Percentiles rank a stretch among this genome's conserved stretches.
Evolutionary conservation across 306 rosid species (phyloP).

Genomic region (Inga laurina): DNA sequence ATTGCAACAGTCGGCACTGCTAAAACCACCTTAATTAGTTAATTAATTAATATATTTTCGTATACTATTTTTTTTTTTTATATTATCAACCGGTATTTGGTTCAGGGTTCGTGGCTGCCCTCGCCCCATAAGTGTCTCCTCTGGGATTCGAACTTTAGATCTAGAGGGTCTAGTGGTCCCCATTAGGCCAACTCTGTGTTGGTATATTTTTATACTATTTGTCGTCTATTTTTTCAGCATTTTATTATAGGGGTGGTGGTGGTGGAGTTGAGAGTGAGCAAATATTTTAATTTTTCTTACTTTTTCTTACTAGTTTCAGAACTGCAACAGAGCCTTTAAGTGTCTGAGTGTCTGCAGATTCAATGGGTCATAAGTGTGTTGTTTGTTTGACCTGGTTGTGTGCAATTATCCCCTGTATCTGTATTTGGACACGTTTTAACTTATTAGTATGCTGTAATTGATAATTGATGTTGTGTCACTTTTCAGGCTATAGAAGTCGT

Average conservation of each 20-base stretch:
- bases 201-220: too few species aligned
- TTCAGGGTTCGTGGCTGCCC: too few species aligned
- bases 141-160: too few species aligned
- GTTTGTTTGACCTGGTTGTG: background rate
- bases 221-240: background rate
- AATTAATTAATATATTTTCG: background rate
- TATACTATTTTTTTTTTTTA: too few species aligned
- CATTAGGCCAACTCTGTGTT: too few species aligned
- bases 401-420: background rate
- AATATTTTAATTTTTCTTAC: background rate
- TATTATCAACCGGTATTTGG: too few species aligned
- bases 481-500: conserved; percentile 94
- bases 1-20: background rate
- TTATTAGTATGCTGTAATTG: conserved; percentile 18
- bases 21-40: background rate
- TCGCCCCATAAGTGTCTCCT: too few species aligned
- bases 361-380: background rate
- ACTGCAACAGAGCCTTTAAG: background rate
- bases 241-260: background rate
- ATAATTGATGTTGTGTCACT: conserved; percentile 1
- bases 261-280: background rate
- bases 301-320: background rate
- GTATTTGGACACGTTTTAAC: conserved; percentile 9
- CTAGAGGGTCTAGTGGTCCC: too few species aligned
- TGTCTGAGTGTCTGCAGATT: background rate